Conservation (phyloP, 805 yeast species). For the Clavispora fructus region DNA sequence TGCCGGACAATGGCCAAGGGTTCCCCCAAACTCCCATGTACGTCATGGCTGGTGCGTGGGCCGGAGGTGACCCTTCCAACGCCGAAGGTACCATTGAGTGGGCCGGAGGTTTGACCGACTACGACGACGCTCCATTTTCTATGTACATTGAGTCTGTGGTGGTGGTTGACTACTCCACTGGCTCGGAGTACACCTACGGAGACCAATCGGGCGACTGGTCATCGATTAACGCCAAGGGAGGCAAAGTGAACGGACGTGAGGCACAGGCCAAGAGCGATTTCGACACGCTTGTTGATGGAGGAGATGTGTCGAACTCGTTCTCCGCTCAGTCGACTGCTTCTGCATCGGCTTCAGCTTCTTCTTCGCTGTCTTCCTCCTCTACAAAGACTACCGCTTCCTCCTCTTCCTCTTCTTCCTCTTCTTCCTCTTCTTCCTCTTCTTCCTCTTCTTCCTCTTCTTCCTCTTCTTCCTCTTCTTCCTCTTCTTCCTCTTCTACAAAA, state of each 20-base stretch:
- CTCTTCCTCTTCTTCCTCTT: neutral
- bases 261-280: slow-evolving; percentile 6
- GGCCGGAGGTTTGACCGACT: slow-evolving; percentile 23
- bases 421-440: neutral
- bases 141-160: slow-evolving; percentile 16
- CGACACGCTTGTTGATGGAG: slow-evolving; percentile 3
- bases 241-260: slow-evolving; percentile 20
- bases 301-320: neutral
- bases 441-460: neutral
- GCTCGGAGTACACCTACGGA: slow-evolving; percentile 35
- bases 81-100: slow-evolving; percentile 20
- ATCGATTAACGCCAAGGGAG: slow-evolving; percentile 37
- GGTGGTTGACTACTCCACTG: slow-evolving; percentile 45
- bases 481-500: neutral
- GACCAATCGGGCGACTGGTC: slow-evolving; percentile 35
- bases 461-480: slow-evolving; percentile 1
- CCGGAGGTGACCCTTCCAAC: slow-evolving; percentile 41
- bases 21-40: slow-evolving; percentile 90
- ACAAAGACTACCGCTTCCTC: neutral
- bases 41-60: slow-evolving; percentile 40
- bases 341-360: neutral
- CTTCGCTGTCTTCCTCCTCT: neutral
- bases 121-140: slow-evolving; percentile 18
- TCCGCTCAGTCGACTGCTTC: neutral
- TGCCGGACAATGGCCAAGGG: slow-evolving; percentile 51